Base-by-base conservation (phyloP, 2,329 filamentous ascomycete genomes). In the Cladosporium cucumerinum region DNA sequence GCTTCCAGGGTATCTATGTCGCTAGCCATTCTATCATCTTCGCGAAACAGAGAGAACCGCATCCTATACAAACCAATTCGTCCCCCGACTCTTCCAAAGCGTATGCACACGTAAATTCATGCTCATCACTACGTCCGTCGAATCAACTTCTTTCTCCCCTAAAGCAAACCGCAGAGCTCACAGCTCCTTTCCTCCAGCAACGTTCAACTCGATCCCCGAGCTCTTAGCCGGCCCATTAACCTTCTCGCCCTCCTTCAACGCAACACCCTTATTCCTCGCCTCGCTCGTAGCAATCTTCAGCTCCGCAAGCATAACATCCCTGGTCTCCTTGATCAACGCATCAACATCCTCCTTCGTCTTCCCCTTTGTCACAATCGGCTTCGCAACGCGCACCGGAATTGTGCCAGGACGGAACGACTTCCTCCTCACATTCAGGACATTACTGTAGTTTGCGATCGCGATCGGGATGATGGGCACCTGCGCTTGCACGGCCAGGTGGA, bases 401-500 rank as follows among this genome's bases (percentile, higher is more conserved):
- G 71, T 72, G 5, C 82, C 82, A 3, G 75, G 73, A 18, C 68
- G 67, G 66, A 82, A 81, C 5, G 72, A 71, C 73, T 77, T 78
- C 68, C 70, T 74, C 75, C 80, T 80, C 21, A 81, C 69, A 65
- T 81, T 79, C 36, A 84, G 66, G 3, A 84, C 75, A 66, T 83
- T 76, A 66, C 71, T 75, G 71, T 84, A 84, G 70, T 83, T 84
- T 23, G 80, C 82, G n/a, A 78, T 76, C 2, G 83, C 82, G 39
- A 96, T 85, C 0, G 95, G 95, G 3, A 99, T 89, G 72, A 99
- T 91, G 28, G 93, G 93, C 6, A 97, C 95, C 69, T 92, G 90
- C 2, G 94, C 94, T 82, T 98, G 91, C 23, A 99, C 87, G 54
- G 95, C 95, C 36, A 99, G 85, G 78, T 99, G 94, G 79, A 99